phyloP scores from a whole-genome alignment of 352 stramenopile species.

The Pythium sukuiense region DNA sequence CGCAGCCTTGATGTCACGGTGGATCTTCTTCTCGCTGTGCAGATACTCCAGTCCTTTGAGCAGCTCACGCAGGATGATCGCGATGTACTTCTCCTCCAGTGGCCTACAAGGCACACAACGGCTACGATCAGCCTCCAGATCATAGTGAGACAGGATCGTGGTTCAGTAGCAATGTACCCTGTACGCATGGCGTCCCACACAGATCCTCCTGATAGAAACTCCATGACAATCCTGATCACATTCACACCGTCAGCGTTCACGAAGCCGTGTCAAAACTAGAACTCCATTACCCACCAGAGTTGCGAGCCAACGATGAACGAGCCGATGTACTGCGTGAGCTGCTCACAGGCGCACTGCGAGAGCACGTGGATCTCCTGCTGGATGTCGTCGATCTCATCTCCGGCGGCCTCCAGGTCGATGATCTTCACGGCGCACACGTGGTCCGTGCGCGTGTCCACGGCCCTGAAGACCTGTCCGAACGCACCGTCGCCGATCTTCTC shows the following conservation, averaged over 20 bases:
- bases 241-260: constrained; percentile 1
- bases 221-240: constrained; percentile 89
- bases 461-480: constrained; percentile 84
- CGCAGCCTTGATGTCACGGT: constrained; percentile 88
- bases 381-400: constrained; percentile 86
- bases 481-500: constrained; percentile 81
- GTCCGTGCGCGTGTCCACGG: constrained; percentile 62
- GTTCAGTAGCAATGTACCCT: constrained; percentile 31
- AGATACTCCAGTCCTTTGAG: constrained; percentile 83
- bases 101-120: constrained; percentile 33
- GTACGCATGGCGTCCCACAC: constrained; percentile 89
- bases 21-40: constrained; percentile 75
- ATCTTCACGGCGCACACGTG: constrained; percentile 84
- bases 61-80: constrained; percentile 79
- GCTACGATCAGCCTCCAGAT: background rate
- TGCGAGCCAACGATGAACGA: constrained; percentile 85
- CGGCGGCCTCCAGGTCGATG: constrained; percentile 80
- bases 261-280: background rate
- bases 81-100: constrained; percentile 79
- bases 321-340: constrained; percentile 89
- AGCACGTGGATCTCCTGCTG: constrained; percentile 91
- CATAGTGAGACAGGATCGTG: background rate
- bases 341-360: constrained; percentile 85
- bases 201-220: constrained; percentile 91
- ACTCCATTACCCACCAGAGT: constrained; percentile 47